Evolutionary conservation across 2,329 filamentous ascomycete genomes (phyloP).

Genomic region (Mollisiaceae sp.): DNA sequence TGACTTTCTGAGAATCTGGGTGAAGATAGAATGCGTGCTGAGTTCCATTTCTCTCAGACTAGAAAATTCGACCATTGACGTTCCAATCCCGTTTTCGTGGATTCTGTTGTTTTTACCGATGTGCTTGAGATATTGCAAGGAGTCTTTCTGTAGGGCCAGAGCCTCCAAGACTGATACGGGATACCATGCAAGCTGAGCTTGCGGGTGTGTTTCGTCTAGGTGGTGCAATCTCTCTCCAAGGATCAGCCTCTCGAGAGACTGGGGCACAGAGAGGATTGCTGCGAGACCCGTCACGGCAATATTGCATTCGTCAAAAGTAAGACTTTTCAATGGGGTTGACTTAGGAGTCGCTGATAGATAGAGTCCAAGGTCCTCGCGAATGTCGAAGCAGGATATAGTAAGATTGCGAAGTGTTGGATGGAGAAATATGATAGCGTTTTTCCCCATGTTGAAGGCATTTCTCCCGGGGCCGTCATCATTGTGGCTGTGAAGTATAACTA

Average conservation of each 20-base stretch:
- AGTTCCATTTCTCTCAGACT: conserved; percentile 6
- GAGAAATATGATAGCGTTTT: conserved; percentile 16
- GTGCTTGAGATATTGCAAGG: conserved; percentile 15
- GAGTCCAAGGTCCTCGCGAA: conserved; percentile 12
- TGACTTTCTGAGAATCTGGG: conserved; percentile 1
- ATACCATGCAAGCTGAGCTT: conserved; percentile 7
- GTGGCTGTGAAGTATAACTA: conserved; percentile 16
- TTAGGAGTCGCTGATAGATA: conserved; percentile 10
- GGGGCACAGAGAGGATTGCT: conserved; percentile 13
- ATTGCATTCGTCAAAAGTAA: conserved; percentile 18
- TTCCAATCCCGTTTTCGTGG: background rate
- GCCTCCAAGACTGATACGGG: conserved; percentile 10
- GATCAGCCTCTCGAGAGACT: conserved; percentile 12
- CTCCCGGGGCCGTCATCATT: background rate
- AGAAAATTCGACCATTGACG: conserved; percentile 1
- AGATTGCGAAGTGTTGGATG: conserved; percentile 18
- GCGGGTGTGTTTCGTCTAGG: background rate
- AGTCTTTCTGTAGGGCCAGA: conserved; percentile 8
- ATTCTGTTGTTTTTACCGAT: background rate
- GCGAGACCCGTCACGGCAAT: conserved; percentile 8
- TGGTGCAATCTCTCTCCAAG: conserved; percentile 14
- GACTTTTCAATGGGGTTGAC: conserved; percentile 7
- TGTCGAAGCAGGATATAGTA: conserved; percentile 17
- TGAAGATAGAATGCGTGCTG: conserved; percentile 1
- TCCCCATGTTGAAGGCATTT: conserved; percentile 15